Evolutionary conservation across 2,329 filamentous ascomycete species (phyloP).

Genomic region (Phyllosticta ampelicida): DNA sequence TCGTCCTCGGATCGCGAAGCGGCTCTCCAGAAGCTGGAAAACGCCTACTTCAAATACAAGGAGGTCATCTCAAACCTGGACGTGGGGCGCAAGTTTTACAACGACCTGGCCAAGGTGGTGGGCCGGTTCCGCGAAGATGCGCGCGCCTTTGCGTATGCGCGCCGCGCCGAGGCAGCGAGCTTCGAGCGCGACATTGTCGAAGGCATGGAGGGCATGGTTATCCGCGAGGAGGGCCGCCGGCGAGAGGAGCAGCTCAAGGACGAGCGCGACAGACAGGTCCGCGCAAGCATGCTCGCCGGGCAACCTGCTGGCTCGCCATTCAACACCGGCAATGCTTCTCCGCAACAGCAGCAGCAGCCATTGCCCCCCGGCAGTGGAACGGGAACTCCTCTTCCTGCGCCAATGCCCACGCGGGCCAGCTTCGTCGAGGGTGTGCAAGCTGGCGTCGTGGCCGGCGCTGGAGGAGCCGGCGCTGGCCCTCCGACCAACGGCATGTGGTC

Average conservation of each 20-base stretch:
- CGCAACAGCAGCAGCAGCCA: constrained; percentile 32
- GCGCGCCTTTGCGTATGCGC: constrained; percentile 65
- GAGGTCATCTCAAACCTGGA: constrained; percentile 89
- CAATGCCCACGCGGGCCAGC: constrained; percentile 27
- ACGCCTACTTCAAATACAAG: constrained; percentile 91
- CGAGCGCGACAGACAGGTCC: background rate
- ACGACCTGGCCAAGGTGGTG: constrained; percentile 83
- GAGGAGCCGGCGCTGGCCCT: constrained; percentile 12
- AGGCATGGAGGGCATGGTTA: constrained; percentile 18
- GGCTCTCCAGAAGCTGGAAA: constrained; percentile 78
- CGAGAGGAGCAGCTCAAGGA: background rate
- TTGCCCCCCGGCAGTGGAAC: background rate
- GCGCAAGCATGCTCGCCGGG: background rate
- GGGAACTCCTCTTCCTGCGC: constrained; percentile 4
- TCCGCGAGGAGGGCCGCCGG: background rate
- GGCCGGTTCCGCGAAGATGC: constrained; percentile 74
- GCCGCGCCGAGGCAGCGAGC: constrained; percentile 68
- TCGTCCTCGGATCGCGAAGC: constrained; percentile 65
- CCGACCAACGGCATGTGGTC: constrained; percentile 57
- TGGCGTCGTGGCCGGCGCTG: background rate
- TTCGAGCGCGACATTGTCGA: constrained; percentile 47
- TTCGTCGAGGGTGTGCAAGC: constrained; percentile 13
- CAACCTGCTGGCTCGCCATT: background rate
- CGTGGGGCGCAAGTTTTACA: constrained; percentile 90
- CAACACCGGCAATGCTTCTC: constrained; percentile 1